A percentile compares a stretch with the other conserved stretches of the same genome.
Conservation (phyloP, 2,329 filamentous ascomycete species). For the Xylariaceae sp. region DNA sequence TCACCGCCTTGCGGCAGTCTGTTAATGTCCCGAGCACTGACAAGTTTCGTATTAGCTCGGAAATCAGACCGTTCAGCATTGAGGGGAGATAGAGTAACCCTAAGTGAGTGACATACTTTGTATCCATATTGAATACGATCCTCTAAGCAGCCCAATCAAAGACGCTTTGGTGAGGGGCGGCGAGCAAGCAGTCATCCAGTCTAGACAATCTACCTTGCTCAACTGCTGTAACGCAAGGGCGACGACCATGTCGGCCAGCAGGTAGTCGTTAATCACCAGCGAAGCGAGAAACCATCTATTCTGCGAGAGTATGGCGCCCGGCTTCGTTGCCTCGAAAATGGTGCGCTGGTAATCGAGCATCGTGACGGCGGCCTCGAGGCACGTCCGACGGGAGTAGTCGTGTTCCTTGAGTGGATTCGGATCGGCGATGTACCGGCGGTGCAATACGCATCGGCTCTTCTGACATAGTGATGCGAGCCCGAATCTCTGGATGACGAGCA, state of each 20-base stretch:
- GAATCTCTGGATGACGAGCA: conserved; percentile 47
- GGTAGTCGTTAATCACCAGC: conserved; percentile 54
- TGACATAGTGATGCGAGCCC: conserved; percentile 48
- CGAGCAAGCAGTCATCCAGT: conserved; percentile 34
- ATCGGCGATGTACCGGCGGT: conserved; percentile 48
- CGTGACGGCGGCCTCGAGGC: conserved; percentile 44
- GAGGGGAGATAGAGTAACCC: neutral
- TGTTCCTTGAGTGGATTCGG: conserved; percentile 39
- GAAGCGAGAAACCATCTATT: conserved; percentile 54
- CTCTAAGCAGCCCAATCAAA: conserved; percentile 37
- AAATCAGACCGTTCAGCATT: neutral
- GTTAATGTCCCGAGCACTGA: conserved; percentile 32
- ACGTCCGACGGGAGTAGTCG: conserved; percentile 47
- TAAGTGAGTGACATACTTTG: conserved; percentile 12
- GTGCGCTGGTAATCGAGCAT: conserved; percentile 44
- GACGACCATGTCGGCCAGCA: conserved; percentile 56
- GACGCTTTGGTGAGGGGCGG: conserved; percentile 34
- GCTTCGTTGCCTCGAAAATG: conserved; percentile 45
- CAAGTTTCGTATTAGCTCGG: conserved; percentile 14
- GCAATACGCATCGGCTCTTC: conserved; percentile 51
- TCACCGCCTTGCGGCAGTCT: conserved; percentile 43
- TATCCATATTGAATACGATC: conserved; percentile 42
- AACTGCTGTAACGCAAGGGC: conserved; percentile 47
- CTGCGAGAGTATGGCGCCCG: conserved; percentile 47
- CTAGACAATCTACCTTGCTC: conserved; percentile 31